These are phyloP conservation scores for Trichocomaceae sp. DNA, from an alignment of 2,329 filamentous ascomycete genomes.

Conservation along the genomic window DNA sequence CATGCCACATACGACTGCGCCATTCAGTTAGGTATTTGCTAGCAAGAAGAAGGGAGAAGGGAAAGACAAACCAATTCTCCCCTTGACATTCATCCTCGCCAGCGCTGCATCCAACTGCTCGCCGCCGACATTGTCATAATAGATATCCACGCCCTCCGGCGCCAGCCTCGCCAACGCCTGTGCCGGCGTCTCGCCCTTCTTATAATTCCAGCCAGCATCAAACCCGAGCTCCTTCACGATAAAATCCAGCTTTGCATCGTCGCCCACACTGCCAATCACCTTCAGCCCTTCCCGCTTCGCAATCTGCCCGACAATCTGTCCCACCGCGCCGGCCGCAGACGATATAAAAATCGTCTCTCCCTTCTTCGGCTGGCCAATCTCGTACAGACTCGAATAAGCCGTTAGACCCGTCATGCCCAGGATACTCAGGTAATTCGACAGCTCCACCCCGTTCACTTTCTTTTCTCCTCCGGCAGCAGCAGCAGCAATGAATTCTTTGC, in stretches of 20 bases:
- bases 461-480: neutral
- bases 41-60: neutral
- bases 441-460: constrained; percentile 22
- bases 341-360: constrained; percentile 78
- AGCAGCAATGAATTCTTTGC: neutral
- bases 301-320: constrained; percentile 74
- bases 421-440: constrained; percentile 72
- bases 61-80: constrained; percentile 48
- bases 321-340: constrained; percentile 73
- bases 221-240: constrained; percentile 64
- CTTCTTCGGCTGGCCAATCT: constrained; percentile 67
- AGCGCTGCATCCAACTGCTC: constrained; percentile 66
- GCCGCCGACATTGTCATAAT: constrained; percentile 75
- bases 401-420: constrained; percentile 75
- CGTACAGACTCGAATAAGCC: constrained; percentile 67
- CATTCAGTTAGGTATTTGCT: neutral
- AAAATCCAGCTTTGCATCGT: constrained; percentile 72
- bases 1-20: constrained; percentile 52
- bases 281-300: constrained; percentile 72
- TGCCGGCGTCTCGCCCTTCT: constrained; percentile 60
- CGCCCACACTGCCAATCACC: constrained; percentile 74
- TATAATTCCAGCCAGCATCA: constrained; percentile 78
- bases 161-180: constrained; percentile 65
- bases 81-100: constrained; percentile 56
- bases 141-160: constrained; percentile 73